These are phyloP conservation scores for Chaetomiaceae sp. DNA, from an alignment of 2,329 filamentous ascomycete genomes.

Conservation along the genomic window DNA sequence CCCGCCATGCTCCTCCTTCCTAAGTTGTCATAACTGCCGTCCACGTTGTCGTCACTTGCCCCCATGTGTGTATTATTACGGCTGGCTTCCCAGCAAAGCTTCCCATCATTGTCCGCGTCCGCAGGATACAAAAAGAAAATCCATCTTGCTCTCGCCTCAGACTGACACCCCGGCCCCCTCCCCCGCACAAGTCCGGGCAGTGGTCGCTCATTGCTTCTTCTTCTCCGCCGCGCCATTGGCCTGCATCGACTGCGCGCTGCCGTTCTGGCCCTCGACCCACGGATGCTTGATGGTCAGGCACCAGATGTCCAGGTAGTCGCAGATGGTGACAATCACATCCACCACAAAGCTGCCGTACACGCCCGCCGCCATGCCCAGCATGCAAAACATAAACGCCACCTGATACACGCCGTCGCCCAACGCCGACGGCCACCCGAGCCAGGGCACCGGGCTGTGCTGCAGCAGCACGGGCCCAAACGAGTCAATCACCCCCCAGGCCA, in stretches of 20 bases:
- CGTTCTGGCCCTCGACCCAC: constrained; percentile 44
- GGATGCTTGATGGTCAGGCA: constrained; percentile 95
- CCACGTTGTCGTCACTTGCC: not conserved
- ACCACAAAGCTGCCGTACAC: constrained; percentile 98
- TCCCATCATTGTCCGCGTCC: not conserved
- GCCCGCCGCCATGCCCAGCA: constrained; percentile 77
- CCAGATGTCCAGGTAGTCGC: constrained; percentile 97
- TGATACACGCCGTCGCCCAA: constrained; percentile 78
- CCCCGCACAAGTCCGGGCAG: no score
- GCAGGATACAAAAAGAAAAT: not conserved
- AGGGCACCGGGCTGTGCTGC: constrained; percentile 47
- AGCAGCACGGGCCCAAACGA: constrained; percentile 68
- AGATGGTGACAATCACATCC: constrained; percentile 95
- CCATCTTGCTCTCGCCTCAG: not conserved
- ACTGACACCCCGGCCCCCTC: no score
- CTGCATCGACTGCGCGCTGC: constrained; percentile 28
- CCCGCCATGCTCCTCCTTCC: not conserved
- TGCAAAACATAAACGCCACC: constrained; percentile 75
- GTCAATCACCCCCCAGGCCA: constrained; percentile 75
- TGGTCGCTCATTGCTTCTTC: constrained; percentile 37
- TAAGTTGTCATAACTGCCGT: not conserved
- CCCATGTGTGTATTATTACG: not conserved
- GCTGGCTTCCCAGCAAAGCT: not conserved
- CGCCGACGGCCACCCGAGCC: constrained; percentile 72
- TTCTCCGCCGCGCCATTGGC: constrained; percentile 38